These are phyloP conservation scores for Neurospora cerealis DNA, from an alignment of 495 filamentous ascomycete genomes.

Conservation along the genomic window DNA sequence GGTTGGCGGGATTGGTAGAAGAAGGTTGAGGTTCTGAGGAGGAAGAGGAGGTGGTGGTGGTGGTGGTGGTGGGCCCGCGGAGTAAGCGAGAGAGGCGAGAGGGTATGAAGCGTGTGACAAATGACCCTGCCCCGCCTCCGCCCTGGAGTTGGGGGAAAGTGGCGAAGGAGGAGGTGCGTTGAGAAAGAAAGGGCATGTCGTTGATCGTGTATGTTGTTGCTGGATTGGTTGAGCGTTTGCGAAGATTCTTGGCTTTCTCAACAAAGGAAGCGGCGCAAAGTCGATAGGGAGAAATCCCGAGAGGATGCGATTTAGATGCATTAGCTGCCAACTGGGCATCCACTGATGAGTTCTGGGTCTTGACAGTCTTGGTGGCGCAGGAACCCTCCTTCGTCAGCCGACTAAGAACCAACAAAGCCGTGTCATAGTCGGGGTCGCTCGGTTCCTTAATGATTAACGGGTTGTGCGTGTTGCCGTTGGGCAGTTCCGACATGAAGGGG, in stretches of 20 bases:
- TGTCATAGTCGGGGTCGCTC: slow-evolving; percentile 3
- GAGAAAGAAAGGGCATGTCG: background rate
- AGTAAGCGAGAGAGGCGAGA: background rate
- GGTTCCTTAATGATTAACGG: background rate
- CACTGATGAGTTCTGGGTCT: background rate
- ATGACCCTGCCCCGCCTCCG: background rate
- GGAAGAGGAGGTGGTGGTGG: background rate
- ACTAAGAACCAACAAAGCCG: slow-evolving; percentile 1
- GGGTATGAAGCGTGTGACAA: background rate
- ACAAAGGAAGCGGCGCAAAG: background rate
- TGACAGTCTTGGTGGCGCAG: background rate
- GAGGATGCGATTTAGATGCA: background rate
- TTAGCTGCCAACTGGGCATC: background rate
- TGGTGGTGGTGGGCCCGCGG: background rate
- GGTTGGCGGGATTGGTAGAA: background rate
- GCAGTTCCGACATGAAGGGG: slow-evolving; percentile 8
- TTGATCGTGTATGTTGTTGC: slow-evolving; percentile 10
- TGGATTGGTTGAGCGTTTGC: background rate
- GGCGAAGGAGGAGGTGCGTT: slow-evolving; percentile 4
- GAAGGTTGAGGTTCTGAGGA: background rate
- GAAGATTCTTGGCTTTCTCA: background rate
- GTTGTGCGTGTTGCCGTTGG: background rate
- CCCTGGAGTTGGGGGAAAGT: background rate
- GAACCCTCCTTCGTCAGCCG: background rate
- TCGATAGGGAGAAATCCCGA: background rate